These are phyloP conservation scores for Coemansia sp. DNA, from an alignment of 192 early-diverging fungal species.

Conservation along the genomic window DNA sequence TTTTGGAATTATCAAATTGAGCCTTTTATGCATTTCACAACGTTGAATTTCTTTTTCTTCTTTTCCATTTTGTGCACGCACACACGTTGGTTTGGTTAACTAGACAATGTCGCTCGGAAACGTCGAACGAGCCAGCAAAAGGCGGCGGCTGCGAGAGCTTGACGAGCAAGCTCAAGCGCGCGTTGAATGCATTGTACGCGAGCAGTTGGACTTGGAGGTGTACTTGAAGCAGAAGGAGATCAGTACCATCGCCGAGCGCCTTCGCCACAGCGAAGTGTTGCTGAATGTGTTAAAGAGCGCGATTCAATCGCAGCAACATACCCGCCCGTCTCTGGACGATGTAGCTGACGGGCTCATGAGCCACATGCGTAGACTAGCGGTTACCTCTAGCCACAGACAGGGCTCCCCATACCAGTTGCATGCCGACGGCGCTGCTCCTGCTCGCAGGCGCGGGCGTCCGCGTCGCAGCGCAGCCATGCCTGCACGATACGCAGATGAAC, in stretches of 20 bases:
- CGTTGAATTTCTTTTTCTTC: neutral
- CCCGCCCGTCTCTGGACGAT: conserved; percentile 14
- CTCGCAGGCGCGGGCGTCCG: conserved; percentile 23
- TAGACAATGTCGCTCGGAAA: neutral
- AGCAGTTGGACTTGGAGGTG: conserved; percentile 80
- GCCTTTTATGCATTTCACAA: neutral
- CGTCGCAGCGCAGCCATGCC: conserved; percentile 23
- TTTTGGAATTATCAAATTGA: neutral
- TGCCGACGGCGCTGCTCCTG: neutral
- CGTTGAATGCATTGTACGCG: conserved; percentile 61
- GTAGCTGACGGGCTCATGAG: conserved; percentile 30
- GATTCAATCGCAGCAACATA: conserved; percentile 53
- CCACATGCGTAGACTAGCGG: conserved; percentile 17
- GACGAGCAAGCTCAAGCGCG: conserved; percentile 39
- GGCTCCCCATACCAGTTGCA: neutral
- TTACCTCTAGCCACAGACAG: conserved; percentile 4
- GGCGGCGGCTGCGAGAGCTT: conserved; percentile 13
- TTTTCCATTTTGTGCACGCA: neutral
- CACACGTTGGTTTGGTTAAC: neutral
- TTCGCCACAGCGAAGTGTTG: conserved; percentile 62
- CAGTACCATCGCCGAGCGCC: conserved; percentile 61
- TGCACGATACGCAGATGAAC: conserved; percentile 10
- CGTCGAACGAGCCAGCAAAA: neutral
- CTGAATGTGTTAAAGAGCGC: conserved; percentile 60
- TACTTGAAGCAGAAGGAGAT: conserved; percentile 70